Base-by-base conservation (phyloP, 2,329 filamentous ascomycete genomes). In the Chaetomium globosum region DNA sequence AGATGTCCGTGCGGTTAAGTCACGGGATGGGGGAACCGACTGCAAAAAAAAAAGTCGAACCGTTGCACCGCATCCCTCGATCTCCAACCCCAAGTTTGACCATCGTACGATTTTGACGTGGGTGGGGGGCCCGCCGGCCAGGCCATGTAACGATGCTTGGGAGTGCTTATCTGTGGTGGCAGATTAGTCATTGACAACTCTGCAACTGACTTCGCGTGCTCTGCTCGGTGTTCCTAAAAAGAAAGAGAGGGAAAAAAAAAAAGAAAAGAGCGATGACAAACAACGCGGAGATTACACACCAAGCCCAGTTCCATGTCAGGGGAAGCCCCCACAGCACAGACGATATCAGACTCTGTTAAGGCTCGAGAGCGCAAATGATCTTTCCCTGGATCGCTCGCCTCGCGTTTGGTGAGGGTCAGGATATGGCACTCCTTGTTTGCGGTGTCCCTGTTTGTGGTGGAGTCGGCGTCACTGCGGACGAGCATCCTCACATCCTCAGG, bases 51-150 rank as follows among this genome's bases (percentile, higher is more conserved):
- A 23, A 48, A 23, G 9, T 43, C 16, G 16, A 19, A n/a, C 39
- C 21, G 46, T 48, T 48, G 46, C 46, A 48, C n/a, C 46, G 39
- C 39, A 43, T 12, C 19, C 46, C 46, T 23, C 13, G 43, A 48
- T 48, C 43, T 48, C 43, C 43, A 3, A 28, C 52, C 30, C 16
- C 8, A 16, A 61, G 33, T 21, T 46, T 19, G 30, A 36, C 5
- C 54, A 63, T 63, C 61, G 61, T 63, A 63, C 46, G 61, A 63
- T 58, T 36, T 52, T 58, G 61, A 53, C 61, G 46, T 48, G 46
- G 61, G 39, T 62, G 28, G 3, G 21, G 12, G 30, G 52, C 31
- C 31, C 51, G 30, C 36, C 36, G 30, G 36, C 39, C 46, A 23
- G 46, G 46, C 46, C n/a, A 48, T 48, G 46, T 48, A 48, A 48